phyloP scores from a whole-genome alignment of 306 rosid species.

The Casuarina cunninghamiana region DNA sequence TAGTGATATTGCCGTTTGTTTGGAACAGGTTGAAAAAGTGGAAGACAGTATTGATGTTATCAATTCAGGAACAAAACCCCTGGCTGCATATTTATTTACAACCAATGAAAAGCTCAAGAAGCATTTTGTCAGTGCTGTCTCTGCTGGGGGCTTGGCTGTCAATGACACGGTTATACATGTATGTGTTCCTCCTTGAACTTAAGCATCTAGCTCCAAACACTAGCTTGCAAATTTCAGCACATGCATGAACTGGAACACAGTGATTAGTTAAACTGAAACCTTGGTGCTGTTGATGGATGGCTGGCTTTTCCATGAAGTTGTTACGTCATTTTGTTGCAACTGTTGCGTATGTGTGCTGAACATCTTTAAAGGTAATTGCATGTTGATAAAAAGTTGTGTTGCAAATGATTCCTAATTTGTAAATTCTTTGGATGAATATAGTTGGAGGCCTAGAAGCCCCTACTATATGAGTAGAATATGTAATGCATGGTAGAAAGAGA shows the following conservation, averaged over 20 bases:
- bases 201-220: conserved; percentile 10
- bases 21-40: conserved; percentile 74
- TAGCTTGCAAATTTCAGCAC: not conserved
- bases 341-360: not conserved
- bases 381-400: not conserved
- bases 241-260: not conserved
- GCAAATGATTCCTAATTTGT: not conserved
- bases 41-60: conserved; percentile 81
- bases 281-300: not conserved
- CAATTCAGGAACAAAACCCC: conserved; percentile 85
- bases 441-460: not conserved
- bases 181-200: conserved; percentile 28
- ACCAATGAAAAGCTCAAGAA: conserved; percentile 73
- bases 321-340: not conserved
- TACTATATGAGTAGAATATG: not conserved
- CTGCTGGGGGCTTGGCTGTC: conserved; percentile 90
- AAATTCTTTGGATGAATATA: not conserved
- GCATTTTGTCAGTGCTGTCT: conserved; percentile 56
- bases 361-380: not conserved
- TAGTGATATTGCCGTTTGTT: not conserved
- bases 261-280: not conserved
- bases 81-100: conserved; percentile 95
- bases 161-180: conserved; percentile 87
- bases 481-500: not conserved
- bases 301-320: not conserved